phyloP scores from a whole-genome alignment of 768 basidiomycete species.

The Coprinellus micaceus region DNA sequence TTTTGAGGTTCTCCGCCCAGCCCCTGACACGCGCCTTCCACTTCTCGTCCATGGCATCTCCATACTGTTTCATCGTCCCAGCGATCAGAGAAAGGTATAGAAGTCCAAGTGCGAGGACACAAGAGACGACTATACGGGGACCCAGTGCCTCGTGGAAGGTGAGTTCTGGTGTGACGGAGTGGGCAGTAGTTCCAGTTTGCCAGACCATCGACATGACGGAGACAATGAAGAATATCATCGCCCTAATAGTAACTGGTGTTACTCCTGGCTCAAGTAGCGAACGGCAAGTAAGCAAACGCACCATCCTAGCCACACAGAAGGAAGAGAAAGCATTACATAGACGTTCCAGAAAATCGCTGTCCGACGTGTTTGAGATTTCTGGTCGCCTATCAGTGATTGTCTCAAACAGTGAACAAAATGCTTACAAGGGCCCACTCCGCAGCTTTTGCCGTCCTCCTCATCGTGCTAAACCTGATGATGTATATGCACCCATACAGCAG shows the following conservation, averaged over 20 bases:
- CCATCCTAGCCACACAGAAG: slow-evolving; percentile 61
- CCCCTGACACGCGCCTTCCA: slow-evolving; percentile 19
- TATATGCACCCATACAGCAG: slow-evolving; percentile 57
- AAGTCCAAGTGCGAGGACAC: slow-evolving; percentile 40
- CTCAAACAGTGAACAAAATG: background rate
- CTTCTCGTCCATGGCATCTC: slow-evolving; percentile 20
- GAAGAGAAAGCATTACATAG: slow-evolving; percentile 60
- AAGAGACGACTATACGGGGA: background rate
- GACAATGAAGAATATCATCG: slow-evolving; percentile 52
- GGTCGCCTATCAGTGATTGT: background rate
- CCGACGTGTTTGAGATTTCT: slow-evolving; percentile 46
- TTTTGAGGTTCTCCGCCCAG: no score
- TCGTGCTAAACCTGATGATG: slow-evolving; percentile 57
- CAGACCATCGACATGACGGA: slow-evolving; percentile 61
- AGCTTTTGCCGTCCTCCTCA: slow-evolving; percentile 59
- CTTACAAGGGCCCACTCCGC: slow-evolving; percentile 56
- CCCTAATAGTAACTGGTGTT: slow-evolving; percentile 30
- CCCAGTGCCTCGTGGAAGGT: background rate
- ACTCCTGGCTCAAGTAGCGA: background rate
- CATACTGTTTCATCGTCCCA: slow-evolving; percentile 20
- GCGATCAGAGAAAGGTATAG: slow-evolving; percentile 24
- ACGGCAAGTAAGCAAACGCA: slow-evolving; percentile 14
- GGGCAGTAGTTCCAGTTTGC: slow-evolving; percentile 42
- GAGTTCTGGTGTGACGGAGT: background rate
- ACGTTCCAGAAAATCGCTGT: slow-evolving; percentile 48